A percentile compares a stretch with the other conserved stretches of the same genome.
phyloP scores from a whole-genome alignment of 2,329 filamentous ascomycete species.

The Claviceps fusiformis region DNA sequence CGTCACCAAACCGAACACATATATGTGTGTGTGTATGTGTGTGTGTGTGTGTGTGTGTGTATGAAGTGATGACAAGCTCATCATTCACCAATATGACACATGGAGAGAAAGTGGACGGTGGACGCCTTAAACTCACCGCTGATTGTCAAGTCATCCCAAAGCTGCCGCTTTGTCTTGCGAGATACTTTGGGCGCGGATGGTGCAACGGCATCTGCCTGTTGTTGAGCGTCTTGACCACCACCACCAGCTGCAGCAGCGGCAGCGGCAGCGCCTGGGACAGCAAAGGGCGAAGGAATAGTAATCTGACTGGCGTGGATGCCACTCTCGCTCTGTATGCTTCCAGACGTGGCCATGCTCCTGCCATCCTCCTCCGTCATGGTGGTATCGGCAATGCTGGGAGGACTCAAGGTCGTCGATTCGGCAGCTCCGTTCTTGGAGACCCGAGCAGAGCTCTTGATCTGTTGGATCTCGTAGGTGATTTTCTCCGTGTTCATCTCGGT shows the following conservation, averaged over 20 bases:
- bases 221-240: slow-evolving; percentile 20
- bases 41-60: too few species aligned
- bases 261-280: slow-evolving; percentile 7
- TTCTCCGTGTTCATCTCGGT: slow-evolving; percentile 81
- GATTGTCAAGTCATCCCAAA: slow-evolving; percentile 97
- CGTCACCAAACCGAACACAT: too few species aligned
- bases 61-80: too few species aligned
- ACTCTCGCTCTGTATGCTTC: slow-evolving; percentile 65
- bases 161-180: slow-evolving; percentile 71
- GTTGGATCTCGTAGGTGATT: slow-evolving; percentile 85
- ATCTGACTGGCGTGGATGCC: slow-evolving; percentile 75
- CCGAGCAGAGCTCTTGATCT: slow-evolving; percentile 64
- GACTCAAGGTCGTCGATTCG: slow-evolving; percentile 33
- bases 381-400: slow-evolving; percentile 49
- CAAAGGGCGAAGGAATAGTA: slow-evolving; percentile 37
- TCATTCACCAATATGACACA: background rate
- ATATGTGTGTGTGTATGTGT: too few species aligned
- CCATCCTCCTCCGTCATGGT: slow-evolving; percentile 74
- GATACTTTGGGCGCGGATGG: slow-evolving; percentile 31
- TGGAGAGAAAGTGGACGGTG: background rate
- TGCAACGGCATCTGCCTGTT: slow-evolving; percentile 27
- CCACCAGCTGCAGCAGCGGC: slow-evolving; percentile 19
- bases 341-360: slow-evolving; percentile 45
- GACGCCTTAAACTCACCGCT: slow-evolving; percentile 49
- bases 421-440: slow-evolving; percentile 42